Percentiles rank a stretch among this genome's conserved stretches.
Conservation (phyloP, 768 basidiomycete genomes). For the Xerocomellus amylosporus region DNA sequence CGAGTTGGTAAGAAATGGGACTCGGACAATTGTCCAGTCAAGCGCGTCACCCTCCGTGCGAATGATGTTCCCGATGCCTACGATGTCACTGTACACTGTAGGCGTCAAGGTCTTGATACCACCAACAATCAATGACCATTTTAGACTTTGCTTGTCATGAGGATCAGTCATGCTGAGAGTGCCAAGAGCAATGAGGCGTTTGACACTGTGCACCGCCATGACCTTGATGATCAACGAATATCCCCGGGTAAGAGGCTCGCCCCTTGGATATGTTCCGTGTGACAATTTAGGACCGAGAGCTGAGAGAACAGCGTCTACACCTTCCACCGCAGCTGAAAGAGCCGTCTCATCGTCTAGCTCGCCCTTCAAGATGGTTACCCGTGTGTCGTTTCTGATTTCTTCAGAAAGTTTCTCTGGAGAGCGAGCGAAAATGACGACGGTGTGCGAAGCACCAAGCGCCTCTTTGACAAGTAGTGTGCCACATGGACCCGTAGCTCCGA, state of each 20-base stretch:
- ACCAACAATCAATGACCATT: conserved; percentile 38
- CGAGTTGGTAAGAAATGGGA: conserved; percentile 58
- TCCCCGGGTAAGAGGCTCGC: conserved; percentile 60
- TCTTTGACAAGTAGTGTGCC: conserved; percentile 59
- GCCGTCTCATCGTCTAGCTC: conserved; percentile 50
- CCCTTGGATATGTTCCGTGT: conserved; percentile 40
- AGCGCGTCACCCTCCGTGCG: conserved; percentile 47
- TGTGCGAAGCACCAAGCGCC: conserved; percentile 43
- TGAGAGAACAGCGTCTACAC: conserved; percentile 62
- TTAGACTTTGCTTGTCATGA: conserved; percentile 52
- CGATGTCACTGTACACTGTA: conserved; percentile 66
- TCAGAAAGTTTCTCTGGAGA: conserved; percentile 61
- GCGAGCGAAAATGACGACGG: conserved; percentile 60
- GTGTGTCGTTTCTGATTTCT: conserved; percentile 42
- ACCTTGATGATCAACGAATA: conserved; percentile 53
- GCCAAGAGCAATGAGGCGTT: conserved; percentile 63
- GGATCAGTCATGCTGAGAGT: conserved; percentile 64
- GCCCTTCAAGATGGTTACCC: conserved; percentile 52
- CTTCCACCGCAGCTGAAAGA: conserved; percentile 51
- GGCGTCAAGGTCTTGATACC: conserved; percentile 40
- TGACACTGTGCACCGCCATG: conserved; percentile 52
- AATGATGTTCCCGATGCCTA: conserved; percentile 58
- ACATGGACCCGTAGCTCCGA: conserved; percentile 67
- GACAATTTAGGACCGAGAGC: conserved; percentile 54
- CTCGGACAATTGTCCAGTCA: conserved; percentile 69